Percentiles rank a stretch among this genome's conserved stretches.
phyloP scores from a whole-genome alignment of 2,329 filamentous ascomycete species.

The Fusarium verticillioides region DNA sequence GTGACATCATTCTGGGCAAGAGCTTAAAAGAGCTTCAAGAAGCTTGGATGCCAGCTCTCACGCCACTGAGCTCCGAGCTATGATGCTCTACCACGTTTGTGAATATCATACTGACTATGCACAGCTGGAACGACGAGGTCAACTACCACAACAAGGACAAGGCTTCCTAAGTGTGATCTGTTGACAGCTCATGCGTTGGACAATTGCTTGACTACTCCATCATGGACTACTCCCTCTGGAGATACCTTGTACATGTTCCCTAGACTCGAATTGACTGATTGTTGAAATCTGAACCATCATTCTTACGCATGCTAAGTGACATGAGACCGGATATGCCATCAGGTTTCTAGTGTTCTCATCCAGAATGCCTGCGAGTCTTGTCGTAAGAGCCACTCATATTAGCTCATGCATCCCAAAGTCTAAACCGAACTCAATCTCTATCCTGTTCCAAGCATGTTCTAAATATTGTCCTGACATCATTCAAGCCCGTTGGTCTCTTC shows the following conservation, averaged over 20 bases:
- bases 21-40: conserved; percentile 9
- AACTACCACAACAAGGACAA: conserved; percentile 98
- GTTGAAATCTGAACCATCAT: conserved; percentile 11
- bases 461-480: not conserved
- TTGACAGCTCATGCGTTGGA: conserved; percentile 31
- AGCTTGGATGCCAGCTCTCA: conserved; percentile 8
- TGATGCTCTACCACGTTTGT: not conserved
- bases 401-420: not conserved
- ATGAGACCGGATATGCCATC: not conserved
- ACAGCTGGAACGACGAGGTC: conserved; percentile 91
- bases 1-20: not conserved
- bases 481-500: not conserved
- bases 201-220: conserved; percentile 45
- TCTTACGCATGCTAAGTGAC: not conserved
- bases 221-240: conserved; percentile 42
- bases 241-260: conserved; percentile 48
- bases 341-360: not conserved
- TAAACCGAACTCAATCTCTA: not conserved
- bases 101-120: conserved; percentile 32
- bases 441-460: not conserved
- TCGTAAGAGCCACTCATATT: not conserved
- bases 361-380: not conserved
- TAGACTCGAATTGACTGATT: conserved; percentile 49
- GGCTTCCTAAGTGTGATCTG: conserved; percentile 55
- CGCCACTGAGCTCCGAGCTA: not conserved